Conservation (phyloP, 306 rosid genomes). For the Chamaecrista fasciculata region DNA sequence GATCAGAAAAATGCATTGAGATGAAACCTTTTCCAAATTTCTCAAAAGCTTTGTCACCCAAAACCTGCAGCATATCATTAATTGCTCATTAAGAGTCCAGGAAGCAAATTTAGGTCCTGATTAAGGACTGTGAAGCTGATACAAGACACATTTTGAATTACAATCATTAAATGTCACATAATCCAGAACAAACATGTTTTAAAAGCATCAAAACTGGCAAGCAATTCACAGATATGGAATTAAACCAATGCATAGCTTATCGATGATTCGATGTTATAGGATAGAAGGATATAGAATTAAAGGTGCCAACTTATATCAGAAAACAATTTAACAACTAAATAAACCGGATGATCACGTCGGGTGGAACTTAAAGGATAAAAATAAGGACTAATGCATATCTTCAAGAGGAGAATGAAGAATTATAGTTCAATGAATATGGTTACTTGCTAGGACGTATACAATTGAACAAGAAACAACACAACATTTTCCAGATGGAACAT, state of each 20-base stretch:
- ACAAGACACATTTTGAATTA: slow-evolving; percentile 6
- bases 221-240: slow-evolving; percentile 16
- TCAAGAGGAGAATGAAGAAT: neutral
- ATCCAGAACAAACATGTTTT: slow-evolving; percentile 11
- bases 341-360: neutral
- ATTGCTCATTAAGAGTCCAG: slow-evolving; percentile 15
- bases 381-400: neutral
- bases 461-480: neutral
- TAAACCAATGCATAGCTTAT: slow-evolving; percentile 8
- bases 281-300: neutral
- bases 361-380: neutral
- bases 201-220: slow-evolving; percentile 22
- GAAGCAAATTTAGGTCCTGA: slow-evolving; percentile 7
- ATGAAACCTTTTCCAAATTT: slow-evolving; percentile 87
- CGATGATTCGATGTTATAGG: slow-evolving; percentile 20
- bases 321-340: neutral
- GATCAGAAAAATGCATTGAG: slow-evolving; percentile 90
- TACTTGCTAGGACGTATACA: neutral
- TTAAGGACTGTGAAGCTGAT: neutral
- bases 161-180: neutral
- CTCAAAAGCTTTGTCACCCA: slow-evolving; percentile 84
- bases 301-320: neutral
- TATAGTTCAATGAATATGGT: neutral
- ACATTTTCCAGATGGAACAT: neutral
- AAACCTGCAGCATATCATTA: slow-evolving; percentile 60